These are phyloP conservation scores for Trametes cinnabarina DNA, from an alignment of 768 basidiomycete genomes.

Conservation along the genomic window DNA sequence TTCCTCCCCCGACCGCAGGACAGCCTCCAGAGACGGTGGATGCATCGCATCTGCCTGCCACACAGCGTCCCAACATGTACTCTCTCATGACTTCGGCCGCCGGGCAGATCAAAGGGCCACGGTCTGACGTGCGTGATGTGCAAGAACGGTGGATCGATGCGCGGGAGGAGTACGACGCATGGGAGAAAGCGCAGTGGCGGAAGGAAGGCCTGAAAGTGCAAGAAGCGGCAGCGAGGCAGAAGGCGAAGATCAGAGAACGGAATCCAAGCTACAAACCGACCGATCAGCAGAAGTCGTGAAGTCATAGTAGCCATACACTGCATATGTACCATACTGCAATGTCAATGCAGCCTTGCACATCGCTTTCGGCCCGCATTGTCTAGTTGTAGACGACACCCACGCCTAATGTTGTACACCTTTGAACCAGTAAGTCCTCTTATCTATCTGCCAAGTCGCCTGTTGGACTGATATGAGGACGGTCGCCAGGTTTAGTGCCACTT, in stretches of 20 bases:
- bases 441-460: too few relatives aligned
- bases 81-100: slow-evolving; percentile 66
- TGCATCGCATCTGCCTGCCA: slow-evolving; percentile 35
- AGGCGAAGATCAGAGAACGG: slow-evolving; percentile 26
- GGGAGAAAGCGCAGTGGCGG: slow-evolving; percentile 75
- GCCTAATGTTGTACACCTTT: too few relatives aligned
- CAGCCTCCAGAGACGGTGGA: slow-evolving; percentile 34
- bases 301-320: too few relatives aligned
- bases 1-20: slow-evolving; percentile 47
- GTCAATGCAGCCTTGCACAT: background rate
- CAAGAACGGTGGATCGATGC: slow-evolving; percentile 96
- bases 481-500: too few relatives aligned
- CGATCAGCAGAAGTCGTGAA: background rate
- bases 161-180: slow-evolving; percentile 77
- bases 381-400: too few relatives aligned
- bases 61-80: slow-evolving; percentile 60
- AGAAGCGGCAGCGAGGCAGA: slow-evolving; percentile 36
- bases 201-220: slow-evolving; percentile 63
- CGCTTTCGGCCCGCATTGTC: too few relatives aligned
- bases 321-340: background rate
- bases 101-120: slow-evolving; percentile 48
- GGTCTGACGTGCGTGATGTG: slow-evolving; percentile 65
- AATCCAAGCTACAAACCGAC: background rate
- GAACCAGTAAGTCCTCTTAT: too few relatives aligned
- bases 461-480: too few relatives aligned